Evolutionary conservation across 306 rosid genomes (phyloP), one percentile per base, ranked within the genome.

Genomic region (Nissolia schottii): DNA sequence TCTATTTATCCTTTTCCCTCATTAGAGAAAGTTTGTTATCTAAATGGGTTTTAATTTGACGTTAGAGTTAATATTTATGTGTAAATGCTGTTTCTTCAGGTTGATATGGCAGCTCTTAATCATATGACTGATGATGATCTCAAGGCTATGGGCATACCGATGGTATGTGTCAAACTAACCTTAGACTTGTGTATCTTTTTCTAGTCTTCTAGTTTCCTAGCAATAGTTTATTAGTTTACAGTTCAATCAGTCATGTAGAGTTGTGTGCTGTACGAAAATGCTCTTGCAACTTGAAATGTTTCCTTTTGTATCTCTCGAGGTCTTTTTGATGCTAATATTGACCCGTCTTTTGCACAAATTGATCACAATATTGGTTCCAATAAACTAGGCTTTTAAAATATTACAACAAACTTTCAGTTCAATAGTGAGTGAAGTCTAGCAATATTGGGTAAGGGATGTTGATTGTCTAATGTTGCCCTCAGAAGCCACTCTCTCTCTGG

Each of bases 61-160:
- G 29, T 32, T 49, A 18, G 77, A 67, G 61, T 22, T 22, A 24
- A 29, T 51, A 48, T 38, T 51, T 75, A 41, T 71, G 11, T 51
- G 31, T 60, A 56, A 60, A 75, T 74, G 22, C 34, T 55, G 58
- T 80, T 67, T 80, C n/a, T 80, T 49, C 82, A 95, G 99, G 92
- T 95, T 85, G 99, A 95, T 77, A 89, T 95, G 99, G 75, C 97
- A 35, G 99, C 97, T 54, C 97, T 95, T 66, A 72, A 83, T 76
- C 99, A 95, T 78, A 95, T 95, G 99, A 86, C 89, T 63, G 99
- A 95, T 57, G 96, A 95, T n/a, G 99, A 95, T 80, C 92, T 95
- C 78, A 95, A 95, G 90, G 99, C 84, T 56, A 80, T 95, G 87
- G 96, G 99, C 54, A 90, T 95, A 64, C 99, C 99, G 27, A 95